phyloP scores from a whole-genome alignment of 768 basidiomycete species.

The Lentinula detonsa region DNA sequence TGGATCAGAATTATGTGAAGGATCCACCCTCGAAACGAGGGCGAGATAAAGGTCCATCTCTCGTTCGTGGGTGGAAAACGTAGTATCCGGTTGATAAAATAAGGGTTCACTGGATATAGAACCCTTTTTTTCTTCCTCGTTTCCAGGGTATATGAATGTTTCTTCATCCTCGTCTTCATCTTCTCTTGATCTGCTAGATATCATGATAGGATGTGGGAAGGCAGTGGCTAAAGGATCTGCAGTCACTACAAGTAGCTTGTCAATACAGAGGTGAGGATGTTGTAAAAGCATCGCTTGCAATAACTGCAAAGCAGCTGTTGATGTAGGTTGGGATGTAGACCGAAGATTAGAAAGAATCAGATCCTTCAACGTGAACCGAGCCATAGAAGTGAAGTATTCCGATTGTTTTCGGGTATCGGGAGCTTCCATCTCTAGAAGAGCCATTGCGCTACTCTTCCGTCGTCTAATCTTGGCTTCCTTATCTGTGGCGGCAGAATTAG shows the following conservation, averaged over 20 bases:
- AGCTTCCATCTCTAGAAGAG: constrained; percentile 81
- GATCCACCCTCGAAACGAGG: constrained; percentile 73
- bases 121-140: constrained; percentile 11
- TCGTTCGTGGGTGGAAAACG: constrained; percentile 74
- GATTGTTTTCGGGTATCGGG: constrained; percentile 65
- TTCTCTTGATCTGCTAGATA: constrained; percentile 14
- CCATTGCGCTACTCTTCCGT: constrained; percentile 86
- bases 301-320: constrained; percentile 75
- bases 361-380: constrained; percentile 89
- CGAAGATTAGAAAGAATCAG: constrained; percentile 74
- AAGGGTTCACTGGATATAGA: constrained; percentile 22
- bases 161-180: constrained; percentile 39
- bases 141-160: constrained; percentile 19
- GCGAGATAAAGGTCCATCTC: constrained; percentile 79
- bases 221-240: constrained; percentile 68
- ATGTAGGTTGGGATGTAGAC: constrained; percentile 58
- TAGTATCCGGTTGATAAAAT: constrained; percentile 63
- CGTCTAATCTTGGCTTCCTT: constrained; percentile 43
- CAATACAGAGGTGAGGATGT: constrained; percentile 59
- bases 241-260: constrained; percentile 65
- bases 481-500: constrained; percentile 23
- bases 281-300: constrained; percentile 67
- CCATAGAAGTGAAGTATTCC: constrained; percentile 82
- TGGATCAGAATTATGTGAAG: constrained; percentile 57
- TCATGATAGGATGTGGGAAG: constrained; percentile 56